Evolutionary conservation across 1,284 basidiomycete species (phyloP), one percentile per base, ranked within the genome.

Genomic region (Austroboletus niveus): DNA sequence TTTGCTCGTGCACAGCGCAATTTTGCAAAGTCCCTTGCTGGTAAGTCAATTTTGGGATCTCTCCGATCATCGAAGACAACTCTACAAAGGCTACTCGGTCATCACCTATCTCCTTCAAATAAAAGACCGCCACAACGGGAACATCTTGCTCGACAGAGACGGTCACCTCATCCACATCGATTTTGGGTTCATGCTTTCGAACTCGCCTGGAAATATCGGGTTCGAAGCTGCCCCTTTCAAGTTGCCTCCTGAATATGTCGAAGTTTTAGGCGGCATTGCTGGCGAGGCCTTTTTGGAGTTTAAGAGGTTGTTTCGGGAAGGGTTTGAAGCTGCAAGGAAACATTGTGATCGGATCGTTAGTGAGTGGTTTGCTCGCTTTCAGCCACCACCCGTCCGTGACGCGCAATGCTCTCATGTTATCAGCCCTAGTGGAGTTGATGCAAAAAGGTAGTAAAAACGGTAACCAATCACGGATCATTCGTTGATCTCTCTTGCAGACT

Each of bases 161-260:
- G 97, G 97, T 0, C 95, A 97, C 62, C 75, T 96, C 15, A 85
- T 96, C 53, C 92, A 98, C 70, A 98, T 98, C 59, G 97, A 99
- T 72, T 99, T 99, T 69, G 97, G 97, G 0, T 99, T 99, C 75
- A 97, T 99, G 81, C 81, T 99, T 47, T 92, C 89, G 36, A 97
- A 98, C 69, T 94, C 94, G 6, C 97, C 97, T 0, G 96, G 96
- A 12, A 97, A 95, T 65, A 90, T 99, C 58, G 93, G 96, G 24
- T 99, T 99, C 67, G 97, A 99, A 73, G 96, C 95, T 12, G 95
- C 97, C 5, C 97, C 97, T 2, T 99, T 99, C 80, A 99, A 99
- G 71, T 75, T 99, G 29, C 88, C 94, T 7, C 75, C 84, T 15
- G 96, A 99, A 70, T 99, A 99, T 71, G 83, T 99, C 47, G 96